These are phyloP conservation scores for Mucor sp. DNA, from an alignment of 371 early-diverging fungal species.

Conservation along the genomic window DNA sequence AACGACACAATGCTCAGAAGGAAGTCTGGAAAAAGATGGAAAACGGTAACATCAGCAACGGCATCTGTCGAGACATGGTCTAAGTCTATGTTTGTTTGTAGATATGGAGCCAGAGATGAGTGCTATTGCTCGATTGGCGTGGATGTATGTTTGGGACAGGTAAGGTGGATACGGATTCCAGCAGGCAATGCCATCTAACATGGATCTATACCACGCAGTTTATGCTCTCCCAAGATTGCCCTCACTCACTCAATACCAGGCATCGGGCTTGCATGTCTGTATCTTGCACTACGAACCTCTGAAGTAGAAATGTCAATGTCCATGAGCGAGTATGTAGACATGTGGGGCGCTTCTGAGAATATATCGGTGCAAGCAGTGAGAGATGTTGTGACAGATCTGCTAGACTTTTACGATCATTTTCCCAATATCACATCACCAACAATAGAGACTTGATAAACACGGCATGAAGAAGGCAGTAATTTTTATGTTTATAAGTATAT, in stretches of 20 bases:
- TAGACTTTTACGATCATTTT: conserved; percentile 30
- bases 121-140: conserved; percentile 41
- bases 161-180: neutral
- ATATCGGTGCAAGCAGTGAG: conserved; percentile 52
- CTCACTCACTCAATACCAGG: conserved; percentile 35
- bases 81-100: conserved; percentile 1
- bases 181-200: neutral
- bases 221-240: conserved; percentile 46
- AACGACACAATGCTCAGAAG: conserved; percentile 27
- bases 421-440: neutral
- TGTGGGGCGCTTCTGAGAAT: conserved; percentile 52
- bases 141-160: conserved; percentile 53
- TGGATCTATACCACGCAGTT: conserved; percentile 14
- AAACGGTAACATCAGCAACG: conserved; percentile 19
- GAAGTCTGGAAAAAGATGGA: conserved; percentile 45
- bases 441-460: neutral
- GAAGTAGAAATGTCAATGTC: conserved; percentile 44
- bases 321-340: conserved; percentile 50
- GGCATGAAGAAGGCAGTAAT: neutral
- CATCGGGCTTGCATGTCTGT: conserved; percentile 49
- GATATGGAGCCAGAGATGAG: conserved; percentile 48
- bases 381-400: conserved; percentile 41
- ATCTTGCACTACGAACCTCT: conserved; percentile 43
- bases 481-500: neutral
- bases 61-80: neutral